Base-by-base conservation (phyloP, 805 yeast species). In the Maudiozyma saulgeensis region DNA sequence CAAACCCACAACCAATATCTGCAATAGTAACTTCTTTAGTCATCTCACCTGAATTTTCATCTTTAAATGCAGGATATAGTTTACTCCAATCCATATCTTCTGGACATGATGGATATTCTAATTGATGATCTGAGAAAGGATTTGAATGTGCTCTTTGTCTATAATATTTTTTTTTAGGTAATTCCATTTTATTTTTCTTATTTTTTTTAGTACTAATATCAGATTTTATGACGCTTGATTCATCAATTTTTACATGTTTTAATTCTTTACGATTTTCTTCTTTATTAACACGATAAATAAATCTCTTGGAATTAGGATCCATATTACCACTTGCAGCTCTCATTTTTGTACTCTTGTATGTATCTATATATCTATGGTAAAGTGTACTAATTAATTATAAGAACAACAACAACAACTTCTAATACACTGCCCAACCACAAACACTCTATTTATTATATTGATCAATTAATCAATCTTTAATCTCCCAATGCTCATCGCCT, bases 61-160 rank as follows among this genome's bases (percentile, higher is more conserved):
- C 76, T 48, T 66, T 67, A 58, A 63, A 81, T 18, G 74, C 71
- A 4, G 96, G 97, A 59, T 81, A 91, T 47, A 84, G 69, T 59
- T 72, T 77, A 1, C 75, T 62, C 99, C 99, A 93, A 64, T 89
- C 81, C 98, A 93, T 91, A 25, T 73, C 76, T 38, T 74, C 78
- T 4, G 99, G 99, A 19, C 79, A 74, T 41, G 68, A 65, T 19
- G 99, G 98, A 59, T 93, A 93, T 52, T 87, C 96, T 43, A 93
- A 73, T 58, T 83, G 79, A 67, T 93, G 99, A 68, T 93, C 99
- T 18, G 96, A 86, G 61, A 93, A 93, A 21, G 98, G 98, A 63
- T 93, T 93, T 2, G 97, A 89, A 64, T 93, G 99, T 1, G 99
- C 99, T 68, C 99, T 74, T 69, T 93, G 99, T 65, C 99, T 79